phyloP scores from a whole-genome alignment of 2,329 filamentous ascomycete species.

The Rosellinia necatrix region DNA sequence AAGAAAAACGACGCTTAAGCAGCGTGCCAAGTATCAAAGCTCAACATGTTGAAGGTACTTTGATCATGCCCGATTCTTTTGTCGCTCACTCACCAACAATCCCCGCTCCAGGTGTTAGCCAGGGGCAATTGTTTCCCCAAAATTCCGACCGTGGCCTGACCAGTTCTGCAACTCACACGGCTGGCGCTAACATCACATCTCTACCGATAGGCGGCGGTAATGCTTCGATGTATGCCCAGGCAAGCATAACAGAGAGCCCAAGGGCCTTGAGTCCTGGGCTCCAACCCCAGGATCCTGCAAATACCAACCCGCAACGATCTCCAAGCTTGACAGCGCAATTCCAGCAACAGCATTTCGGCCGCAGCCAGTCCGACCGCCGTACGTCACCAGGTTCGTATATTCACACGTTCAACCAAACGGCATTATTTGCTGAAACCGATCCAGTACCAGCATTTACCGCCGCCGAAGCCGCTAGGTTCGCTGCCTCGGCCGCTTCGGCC shows the following conservation, averaged over 20 bases:
- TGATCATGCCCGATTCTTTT: slow-evolving; percentile 54
- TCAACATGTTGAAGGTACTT: slow-evolving; percentile 64
- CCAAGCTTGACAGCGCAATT: slow-evolving; percentile 69
- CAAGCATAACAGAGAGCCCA: slow-evolving; percentile 81
- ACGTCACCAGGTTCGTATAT: slow-evolving; percentile 58
- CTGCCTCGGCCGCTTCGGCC: slow-evolving; percentile 32
- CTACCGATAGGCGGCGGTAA: slow-evolving; percentile 52
- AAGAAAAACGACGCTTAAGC: slow-evolving; percentile 67
- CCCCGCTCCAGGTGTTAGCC: slow-evolving; percentile 61
- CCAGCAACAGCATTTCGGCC: slow-evolving; percentile 66
- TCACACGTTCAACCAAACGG: slow-evolving; percentile 26
- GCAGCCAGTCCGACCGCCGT: slow-evolving; percentile 60
- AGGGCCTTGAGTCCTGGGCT: slow-evolving; percentile 75
- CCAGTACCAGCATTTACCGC: slow-evolving; percentile 39
- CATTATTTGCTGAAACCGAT: slow-evolving; percentile 35
- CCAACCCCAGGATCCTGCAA: slow-evolving; percentile 57
- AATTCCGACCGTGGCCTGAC: slow-evolving; percentile 60
- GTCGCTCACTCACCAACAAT: slow-evolving; percentile 76
- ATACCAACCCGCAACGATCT: slow-evolving; percentile 62
- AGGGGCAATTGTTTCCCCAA: slow-evolving; percentile 66
- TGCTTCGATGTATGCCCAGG: slow-evolving; percentile 67
- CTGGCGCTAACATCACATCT: slow-evolving; percentile 56
- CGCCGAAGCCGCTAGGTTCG: slow-evolving; percentile 40
- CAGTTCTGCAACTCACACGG: slow-evolving; percentile 60
- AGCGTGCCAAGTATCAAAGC: slow-evolving; percentile 77